Evolutionary conservation across 2,329 filamentous ascomycete genomes (phyloP).

Genomic region (Fonsecaea erecta): DNA sequence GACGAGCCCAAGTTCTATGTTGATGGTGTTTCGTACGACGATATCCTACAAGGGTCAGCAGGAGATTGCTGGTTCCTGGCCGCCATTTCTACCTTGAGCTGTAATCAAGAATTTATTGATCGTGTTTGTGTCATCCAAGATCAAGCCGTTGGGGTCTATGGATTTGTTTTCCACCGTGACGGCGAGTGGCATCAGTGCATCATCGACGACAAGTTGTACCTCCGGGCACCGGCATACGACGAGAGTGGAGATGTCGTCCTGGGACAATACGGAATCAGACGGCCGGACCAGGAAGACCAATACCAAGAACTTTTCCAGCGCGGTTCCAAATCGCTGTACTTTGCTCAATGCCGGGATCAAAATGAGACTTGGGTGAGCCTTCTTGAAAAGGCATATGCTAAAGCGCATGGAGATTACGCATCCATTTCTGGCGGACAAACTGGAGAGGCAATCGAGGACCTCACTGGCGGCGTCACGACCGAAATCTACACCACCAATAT

Average conservation of each 20-base stretch:
- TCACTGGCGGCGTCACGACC: conserved; percentile 59
- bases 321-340: conserved; percentile 76
- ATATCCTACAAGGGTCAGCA: conserved; percentile 74
- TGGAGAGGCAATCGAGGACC: conserved; percentile 64
- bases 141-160: conserved; percentile 77
- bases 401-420: conserved; percentile 79
- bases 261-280: conserved; percentile 74
- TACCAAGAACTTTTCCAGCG: conserved; percentile 74
- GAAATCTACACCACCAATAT: conserved; percentile 54
- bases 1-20: conserved; percentile 77
- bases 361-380: conserved; percentile 85
- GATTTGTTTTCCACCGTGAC: conserved; percentile 83
- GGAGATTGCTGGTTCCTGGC: conserved; percentile 84
- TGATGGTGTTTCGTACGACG: conserved; percentile 74
- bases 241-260: conserved; percentile 75
- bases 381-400: conserved; percentile 75
- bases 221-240: conserved; percentile 82
- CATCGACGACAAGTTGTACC: conserved; percentile 87
- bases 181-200: conserved; percentile 93
- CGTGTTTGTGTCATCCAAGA: conserved; percentile 75
- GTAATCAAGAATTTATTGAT: conserved; percentile 74
- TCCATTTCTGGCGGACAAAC: conserved; percentile 77
- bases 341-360: conserved; percentile 73
- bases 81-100: conserved; percentile 75
- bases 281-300: conserved; percentile 71